A percentile compares a stretch with the other conserved stretches of the same genome.
phyloP scores from a whole-genome alignment of 495 filamentous ascomycete species.

The Penicillium alfredii region DNA sequence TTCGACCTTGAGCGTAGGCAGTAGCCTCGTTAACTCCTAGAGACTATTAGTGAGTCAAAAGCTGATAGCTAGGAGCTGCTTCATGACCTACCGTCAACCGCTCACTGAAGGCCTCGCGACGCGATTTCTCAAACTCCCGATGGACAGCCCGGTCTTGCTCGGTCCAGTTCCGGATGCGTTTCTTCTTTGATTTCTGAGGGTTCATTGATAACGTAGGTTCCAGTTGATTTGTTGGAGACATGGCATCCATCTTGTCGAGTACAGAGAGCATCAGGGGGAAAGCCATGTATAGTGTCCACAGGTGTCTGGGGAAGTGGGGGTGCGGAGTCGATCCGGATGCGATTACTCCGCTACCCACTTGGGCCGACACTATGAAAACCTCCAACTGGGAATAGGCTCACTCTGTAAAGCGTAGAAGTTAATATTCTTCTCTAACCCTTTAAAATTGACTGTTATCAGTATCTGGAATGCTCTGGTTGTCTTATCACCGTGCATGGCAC shows the following conservation, averaged over 20 bases:
- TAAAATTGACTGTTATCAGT: too few species aligned
- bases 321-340: too few species aligned
- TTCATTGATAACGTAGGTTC: background rate
- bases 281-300: background rate
- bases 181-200: slow-evolving; percentile 10
- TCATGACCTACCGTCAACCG: slow-evolving; percentile 6
- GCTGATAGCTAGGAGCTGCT: background rate
- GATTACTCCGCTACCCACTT: too few species aligned
- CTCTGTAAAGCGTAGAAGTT: too few species aligned
- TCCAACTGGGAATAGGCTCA: too few species aligned
- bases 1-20: slow-evolving; percentile 11
- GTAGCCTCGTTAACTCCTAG: slow-evolving; percentile 9
- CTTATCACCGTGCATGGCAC: too few species aligned
- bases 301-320: background rate
- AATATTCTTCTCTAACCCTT: too few species aligned
- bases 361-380: too few species aligned
- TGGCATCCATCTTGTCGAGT: background rate
- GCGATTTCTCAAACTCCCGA: slow-evolving; percentile 16
- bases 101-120: slow-evolving; percentile 14
- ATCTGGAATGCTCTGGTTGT: too few species aligned
- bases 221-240: background rate
- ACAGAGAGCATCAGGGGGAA: background rate
- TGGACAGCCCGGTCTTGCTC: slow-evolving; percentile 14
- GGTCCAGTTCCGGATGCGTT: slow-evolving; percentile 15
- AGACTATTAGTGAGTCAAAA: background rate